Conservation (phyloP, 202 grass and related monocot genomes). For the Brachypodium distachyon region DNA sequence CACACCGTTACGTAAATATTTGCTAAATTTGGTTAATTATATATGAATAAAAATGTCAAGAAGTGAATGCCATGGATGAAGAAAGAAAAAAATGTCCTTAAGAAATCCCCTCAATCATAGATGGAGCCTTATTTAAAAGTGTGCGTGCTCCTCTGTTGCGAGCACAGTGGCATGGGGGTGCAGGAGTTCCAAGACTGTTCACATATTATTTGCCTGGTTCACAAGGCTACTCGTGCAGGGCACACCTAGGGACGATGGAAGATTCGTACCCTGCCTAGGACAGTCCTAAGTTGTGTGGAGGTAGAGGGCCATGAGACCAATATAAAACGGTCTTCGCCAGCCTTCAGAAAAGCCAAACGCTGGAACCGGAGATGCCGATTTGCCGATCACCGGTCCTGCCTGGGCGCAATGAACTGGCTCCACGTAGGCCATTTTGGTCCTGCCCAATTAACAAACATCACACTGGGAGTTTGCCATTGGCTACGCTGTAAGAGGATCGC, state of each 20-base stretch:
- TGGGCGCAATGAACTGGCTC: conserved; percentile 7
- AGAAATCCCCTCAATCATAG: neutral
- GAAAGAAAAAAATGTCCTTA: neutral
- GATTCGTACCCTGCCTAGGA: conserved; percentile 17
- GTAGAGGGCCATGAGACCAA: neutral
- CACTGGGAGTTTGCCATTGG: neutral
- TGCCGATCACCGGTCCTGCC: too few relatives aligned
- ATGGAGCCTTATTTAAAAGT: neutral
- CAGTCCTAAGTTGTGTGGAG: conserved; percentile 18
- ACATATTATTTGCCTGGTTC: conserved; percentile 18
- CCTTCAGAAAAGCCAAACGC: conserved; percentile 8
- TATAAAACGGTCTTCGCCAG: neutral
- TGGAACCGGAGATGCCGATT: neutral
- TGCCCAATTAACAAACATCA: neutral
- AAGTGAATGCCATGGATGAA: too few relatives aligned
- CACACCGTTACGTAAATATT: too few relatives aligned
- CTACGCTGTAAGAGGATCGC: neutral
- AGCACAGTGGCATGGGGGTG: neutral
- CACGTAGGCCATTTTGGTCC: conserved; percentile 32
- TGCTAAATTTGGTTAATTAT: too few relatives aligned
- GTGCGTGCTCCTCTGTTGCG: neutral
- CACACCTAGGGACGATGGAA: conserved; percentile 41
- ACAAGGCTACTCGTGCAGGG: neutral
- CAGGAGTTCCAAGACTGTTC: conserved; percentile 1
- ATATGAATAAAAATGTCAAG: too few relatives aligned